A percentile compares a stretch with the other conserved stretches of the same genome.
These are phyloP conservation scores for Paracoccidioides lutzii DNA, from an alignment of 2,329 filamentous ascomycete genomes.

Conservation along the genomic window DNA sequence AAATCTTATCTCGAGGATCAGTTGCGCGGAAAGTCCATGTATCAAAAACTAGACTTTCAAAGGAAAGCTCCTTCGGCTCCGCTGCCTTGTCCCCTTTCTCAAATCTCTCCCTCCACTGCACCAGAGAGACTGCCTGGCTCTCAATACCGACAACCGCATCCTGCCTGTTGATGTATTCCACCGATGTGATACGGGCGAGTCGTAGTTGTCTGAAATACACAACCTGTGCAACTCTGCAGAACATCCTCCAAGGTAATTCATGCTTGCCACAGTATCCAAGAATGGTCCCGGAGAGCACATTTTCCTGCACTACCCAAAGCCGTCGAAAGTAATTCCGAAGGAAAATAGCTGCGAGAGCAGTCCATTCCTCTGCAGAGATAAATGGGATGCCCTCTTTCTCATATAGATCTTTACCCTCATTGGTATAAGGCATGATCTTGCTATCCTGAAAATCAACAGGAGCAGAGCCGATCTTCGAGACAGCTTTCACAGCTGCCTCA, in stretches of 20 bases:
- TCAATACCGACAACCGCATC: constrained; percentile 5
- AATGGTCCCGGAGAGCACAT: constrained; percentile 10
- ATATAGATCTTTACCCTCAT: constrained; percentile 1
- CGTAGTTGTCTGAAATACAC: constrained; percentile 2
- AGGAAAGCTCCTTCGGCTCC: not conserved
- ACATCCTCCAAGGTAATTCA: constrained; percentile 7
- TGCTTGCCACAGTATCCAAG: constrained; percentile 8
- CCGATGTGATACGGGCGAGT: not conserved
- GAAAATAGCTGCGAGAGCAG: constrained; percentile 9
- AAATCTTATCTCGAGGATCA: constrained; percentile 10
- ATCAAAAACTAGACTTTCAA: constrained; percentile 9
- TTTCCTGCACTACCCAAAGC: constrained; percentile 16
- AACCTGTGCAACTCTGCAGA: constrained; percentile 5
- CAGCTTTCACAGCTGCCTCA: constrained; percentile 4
- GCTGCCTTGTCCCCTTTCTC: not conserved
- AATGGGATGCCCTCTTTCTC: constrained; percentile 7
- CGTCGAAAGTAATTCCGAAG: constrained; percentile 13
- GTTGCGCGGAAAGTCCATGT: constrained; percentile 6
- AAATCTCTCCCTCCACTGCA: constrained; percentile 7
- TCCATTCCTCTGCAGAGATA: constrained; percentile 7
- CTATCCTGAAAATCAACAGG: constrained; percentile 3
- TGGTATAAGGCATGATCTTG: constrained; percentile 1
- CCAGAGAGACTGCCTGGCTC: not conserved
- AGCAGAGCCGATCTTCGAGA: constrained; percentile 5
- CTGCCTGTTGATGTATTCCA: constrained; percentile 1